Percentiles rank a stretch among this genome's conserved stretches.
phyloP scores from a whole-genome alignment of 2,329 filamentous ascomycete species.

The Pseudopithomyces chartarum region DNA sequence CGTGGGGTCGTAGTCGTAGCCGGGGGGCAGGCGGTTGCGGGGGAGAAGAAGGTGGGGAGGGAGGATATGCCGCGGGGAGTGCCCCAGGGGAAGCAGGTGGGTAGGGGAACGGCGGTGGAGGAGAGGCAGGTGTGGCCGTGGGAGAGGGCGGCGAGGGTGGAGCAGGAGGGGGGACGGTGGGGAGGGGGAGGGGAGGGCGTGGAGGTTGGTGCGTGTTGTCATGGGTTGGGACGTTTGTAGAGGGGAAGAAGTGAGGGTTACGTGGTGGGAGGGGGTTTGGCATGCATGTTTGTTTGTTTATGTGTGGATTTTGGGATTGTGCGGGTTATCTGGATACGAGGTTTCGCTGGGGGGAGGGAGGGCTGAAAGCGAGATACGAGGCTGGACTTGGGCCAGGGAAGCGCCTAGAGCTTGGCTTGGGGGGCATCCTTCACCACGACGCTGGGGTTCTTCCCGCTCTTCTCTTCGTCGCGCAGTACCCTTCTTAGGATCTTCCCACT shows the following conservation, averaged over 20 bases:
- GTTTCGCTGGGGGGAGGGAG: not conserved
- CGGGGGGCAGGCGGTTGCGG: not conserved
- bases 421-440: slow-evolving; percentile 29
- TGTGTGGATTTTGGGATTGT: not conserved
- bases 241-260: too few relatives aligned
- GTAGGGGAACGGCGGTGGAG: not conserved
- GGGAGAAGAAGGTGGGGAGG: not conserved
- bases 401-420: slow-evolving; percentile 18
- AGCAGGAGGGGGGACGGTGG: not conserved
- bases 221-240: too few relatives aligned
- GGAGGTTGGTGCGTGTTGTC: not conserved
- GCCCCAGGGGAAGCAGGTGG: not conserved
- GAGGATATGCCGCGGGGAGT: not conserved
- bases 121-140: not conserved
- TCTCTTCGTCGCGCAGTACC: slow-evolving; percentile 50
- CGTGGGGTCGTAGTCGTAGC: not conserved
- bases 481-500: slow-evolving; percentile 55
- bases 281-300: not conserved
- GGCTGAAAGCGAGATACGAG: not conserved
- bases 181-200: not conserved
- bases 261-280: not conserved
- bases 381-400: too few relatives aligned
- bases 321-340: not conserved
- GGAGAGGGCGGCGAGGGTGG: not conserved
- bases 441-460: slow-evolving; percentile 40